Evolutionary conservation across 768 basidiomycete genomes (phyloP).

Genomic region (Podaxis pistillaris): DNA sequence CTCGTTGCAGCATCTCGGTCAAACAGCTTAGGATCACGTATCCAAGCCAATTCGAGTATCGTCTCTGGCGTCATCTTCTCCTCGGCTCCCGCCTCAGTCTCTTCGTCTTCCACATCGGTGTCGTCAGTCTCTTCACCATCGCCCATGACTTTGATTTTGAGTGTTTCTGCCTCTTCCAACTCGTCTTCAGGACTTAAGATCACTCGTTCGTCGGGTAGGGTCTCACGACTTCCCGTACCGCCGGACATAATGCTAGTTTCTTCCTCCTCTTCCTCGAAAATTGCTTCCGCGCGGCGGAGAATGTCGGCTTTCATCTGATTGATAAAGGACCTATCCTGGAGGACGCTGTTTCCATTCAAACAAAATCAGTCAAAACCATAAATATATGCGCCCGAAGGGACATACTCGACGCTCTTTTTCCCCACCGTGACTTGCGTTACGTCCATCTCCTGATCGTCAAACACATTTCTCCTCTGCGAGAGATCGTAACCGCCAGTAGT

Average conservation of each 20-base stretch:
- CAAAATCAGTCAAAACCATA: not conserved
- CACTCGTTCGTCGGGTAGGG: not conserved
- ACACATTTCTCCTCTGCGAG: conserved; percentile 66
- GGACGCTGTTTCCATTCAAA: conserved; percentile 32
- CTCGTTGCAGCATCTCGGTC: conserved; percentile 73
- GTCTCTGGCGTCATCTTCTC: conserved; percentile 47
- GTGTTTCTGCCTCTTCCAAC: conserved; percentile 19
- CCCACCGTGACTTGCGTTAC: conserved; percentile 55
- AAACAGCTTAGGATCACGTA: conserved; percentile 73
- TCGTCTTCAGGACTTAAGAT: conserved; percentile 15
- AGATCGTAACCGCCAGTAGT: conserved; percentile 19
- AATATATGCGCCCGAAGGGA: not conserved
- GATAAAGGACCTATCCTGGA: conserved; percentile 58
- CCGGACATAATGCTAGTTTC: conserved; percentile 16
- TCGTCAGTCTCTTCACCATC: conserved; percentile 59
- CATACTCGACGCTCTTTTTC: conserved; percentile 55
- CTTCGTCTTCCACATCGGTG: conserved; percentile 31
- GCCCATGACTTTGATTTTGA: conserved; percentile 46
- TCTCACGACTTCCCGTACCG: not conserved
- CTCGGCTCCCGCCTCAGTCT: conserved; percentile 19
- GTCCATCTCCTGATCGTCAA: conserved; percentile 74
- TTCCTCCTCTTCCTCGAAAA: conserved; percentile 62
- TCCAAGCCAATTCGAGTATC: conserved; percentile 74
- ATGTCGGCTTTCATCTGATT: conserved; percentile 84
- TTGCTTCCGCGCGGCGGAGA: conserved; percentile 68